Evolutionary conservation across 106 monocot genomes (phyloP).

Genomic region (Hemerocallis citrina): DNA sequence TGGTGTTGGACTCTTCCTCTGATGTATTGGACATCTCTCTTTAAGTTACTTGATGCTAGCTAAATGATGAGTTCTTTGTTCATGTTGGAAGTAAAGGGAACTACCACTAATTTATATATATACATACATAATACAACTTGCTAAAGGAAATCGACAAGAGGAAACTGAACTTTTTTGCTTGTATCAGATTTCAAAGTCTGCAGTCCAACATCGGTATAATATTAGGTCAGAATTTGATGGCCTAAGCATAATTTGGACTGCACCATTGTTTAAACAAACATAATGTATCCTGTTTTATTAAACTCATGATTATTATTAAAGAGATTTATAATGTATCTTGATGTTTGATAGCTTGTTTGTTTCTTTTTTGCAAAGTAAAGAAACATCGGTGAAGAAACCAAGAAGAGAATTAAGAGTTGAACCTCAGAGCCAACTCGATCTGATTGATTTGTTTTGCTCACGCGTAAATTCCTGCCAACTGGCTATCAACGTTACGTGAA

Average conservation of each 20-base stretch:
- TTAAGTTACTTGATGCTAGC: no score
- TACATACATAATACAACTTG: background rate
- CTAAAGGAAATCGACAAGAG: constrained; percentile 2
- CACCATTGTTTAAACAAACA: background rate
- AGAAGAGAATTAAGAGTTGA: background rate
- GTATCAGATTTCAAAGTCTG: background rate
- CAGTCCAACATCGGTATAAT: background rate
- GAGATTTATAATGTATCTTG: no score
- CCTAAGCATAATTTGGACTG: constrained; percentile 14
- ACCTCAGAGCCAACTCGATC: background rate
- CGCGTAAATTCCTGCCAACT: background rate
- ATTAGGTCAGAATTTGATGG: constrained; percentile 10
- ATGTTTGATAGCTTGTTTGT: constrained; percentile 7
- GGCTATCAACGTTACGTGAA: background rate
- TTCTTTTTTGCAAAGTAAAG: background rate
- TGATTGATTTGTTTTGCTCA: background rate
- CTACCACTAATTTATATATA: constrained; percentile 12
- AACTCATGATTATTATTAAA: no score
- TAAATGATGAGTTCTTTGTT: background rate
- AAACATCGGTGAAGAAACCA: background rate
- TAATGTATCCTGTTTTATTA: no score
- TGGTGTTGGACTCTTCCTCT: constrained; percentile 8
- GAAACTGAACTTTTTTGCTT: background rate
- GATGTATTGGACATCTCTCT: constrained; percentile 22
- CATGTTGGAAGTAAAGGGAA: background rate